Conservation (phyloP, 1,284 basidiomycete genomes). For the Ustilago cynodontis region DNA sequence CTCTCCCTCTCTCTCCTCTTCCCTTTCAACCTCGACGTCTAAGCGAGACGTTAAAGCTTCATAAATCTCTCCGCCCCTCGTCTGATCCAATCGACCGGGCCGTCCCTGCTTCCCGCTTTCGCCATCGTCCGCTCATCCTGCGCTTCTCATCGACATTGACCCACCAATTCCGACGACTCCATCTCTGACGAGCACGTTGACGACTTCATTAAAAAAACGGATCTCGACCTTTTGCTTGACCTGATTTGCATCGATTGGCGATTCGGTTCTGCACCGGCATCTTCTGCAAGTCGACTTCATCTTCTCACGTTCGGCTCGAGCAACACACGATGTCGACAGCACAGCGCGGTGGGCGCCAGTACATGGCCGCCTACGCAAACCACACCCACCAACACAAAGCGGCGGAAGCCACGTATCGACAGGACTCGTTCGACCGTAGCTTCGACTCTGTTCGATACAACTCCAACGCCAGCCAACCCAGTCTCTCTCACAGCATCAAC, state of each 20-base stretch:
- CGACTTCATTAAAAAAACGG: slow-evolving; percentile 1
- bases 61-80: not conserved
- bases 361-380: slow-evolving; percentile 4
- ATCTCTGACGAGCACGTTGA: not conserved
- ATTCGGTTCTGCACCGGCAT: no score
- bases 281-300: not conserved
- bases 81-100: slow-evolving; percentile 4
- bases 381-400: slow-evolving; percentile 4
- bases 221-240: not conserved
- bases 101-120: not conserved
- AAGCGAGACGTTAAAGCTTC: not conserved
- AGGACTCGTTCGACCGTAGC: slow-evolving; percentile 24
- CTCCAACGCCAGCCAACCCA: slow-evolving; percentile 44
- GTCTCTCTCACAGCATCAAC: slow-evolving; percentile 43
- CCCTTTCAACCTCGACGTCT: not conserved
- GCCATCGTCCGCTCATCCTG: not conserved
- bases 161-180: not conserved
- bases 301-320: not conserved
- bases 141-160: not conserved
- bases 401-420: slow-evolving; percentile 25
- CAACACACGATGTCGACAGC: slow-evolving; percentile 18
- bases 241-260: no score
- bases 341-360: slow-evolving; percentile 20
- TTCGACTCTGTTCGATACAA: slow-evolving; percentile 36
- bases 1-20: not conserved